Evolutionary conservation across 2,329 filamentous ascomycete species (phyloP).

Genomic region (Stagonosporopsis cucurbitacearum): DNA sequence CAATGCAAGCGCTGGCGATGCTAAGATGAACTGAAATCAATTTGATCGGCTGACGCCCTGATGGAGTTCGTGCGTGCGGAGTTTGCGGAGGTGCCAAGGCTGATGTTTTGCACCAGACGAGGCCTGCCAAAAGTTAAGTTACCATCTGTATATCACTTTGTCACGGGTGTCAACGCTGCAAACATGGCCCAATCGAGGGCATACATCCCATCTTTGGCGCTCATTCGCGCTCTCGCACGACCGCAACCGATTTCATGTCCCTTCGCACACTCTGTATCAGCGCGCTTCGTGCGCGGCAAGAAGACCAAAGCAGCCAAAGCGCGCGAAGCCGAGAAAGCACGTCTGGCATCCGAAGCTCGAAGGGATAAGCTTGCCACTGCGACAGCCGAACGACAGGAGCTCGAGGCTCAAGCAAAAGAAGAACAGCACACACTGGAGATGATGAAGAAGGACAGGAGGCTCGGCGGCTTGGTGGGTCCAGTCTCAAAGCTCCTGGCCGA

Average conservation of each 20-base stretch:
- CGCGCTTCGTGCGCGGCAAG: slow-evolving; percentile 32
- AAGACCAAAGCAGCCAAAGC: slow-evolving; percentile 23
- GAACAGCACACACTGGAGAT: not conserved
- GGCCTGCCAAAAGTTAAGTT: slow-evolving; percentile 17
- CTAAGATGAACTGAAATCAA: too few species aligned
- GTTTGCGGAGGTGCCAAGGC: slow-evolving; percentile 36
- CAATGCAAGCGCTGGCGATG: too few species aligned
- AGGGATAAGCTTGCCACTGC: not conserved
- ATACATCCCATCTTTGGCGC: slow-evolving; percentile 36
- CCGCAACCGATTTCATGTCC: slow-evolving; percentile 29
- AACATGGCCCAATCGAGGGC: slow-evolving; percentile 20
- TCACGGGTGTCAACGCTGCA: not conserved
- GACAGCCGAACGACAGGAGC: not conserved
- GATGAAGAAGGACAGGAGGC: not conserved
- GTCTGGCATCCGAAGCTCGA: not conserved
- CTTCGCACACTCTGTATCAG: slow-evolving; percentile 23
- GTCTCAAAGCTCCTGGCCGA: not conserved
- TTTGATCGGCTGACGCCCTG: too few species aligned
- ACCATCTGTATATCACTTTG: not conserved
- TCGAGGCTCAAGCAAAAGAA: not conserved
- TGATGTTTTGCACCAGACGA: slow-evolving; percentile 21
- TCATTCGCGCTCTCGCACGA: slow-evolving; percentile 35
- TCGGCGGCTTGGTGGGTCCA: not conserved
- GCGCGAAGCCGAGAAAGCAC: slow-evolving; percentile 13
- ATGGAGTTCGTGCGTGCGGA: slow-evolving; percentile 20